These are phyloP conservation scores for Cinnamomum micranthum DNA, from an alignment of 164 flowering plant species.

Conservation along the genomic window DNA sequence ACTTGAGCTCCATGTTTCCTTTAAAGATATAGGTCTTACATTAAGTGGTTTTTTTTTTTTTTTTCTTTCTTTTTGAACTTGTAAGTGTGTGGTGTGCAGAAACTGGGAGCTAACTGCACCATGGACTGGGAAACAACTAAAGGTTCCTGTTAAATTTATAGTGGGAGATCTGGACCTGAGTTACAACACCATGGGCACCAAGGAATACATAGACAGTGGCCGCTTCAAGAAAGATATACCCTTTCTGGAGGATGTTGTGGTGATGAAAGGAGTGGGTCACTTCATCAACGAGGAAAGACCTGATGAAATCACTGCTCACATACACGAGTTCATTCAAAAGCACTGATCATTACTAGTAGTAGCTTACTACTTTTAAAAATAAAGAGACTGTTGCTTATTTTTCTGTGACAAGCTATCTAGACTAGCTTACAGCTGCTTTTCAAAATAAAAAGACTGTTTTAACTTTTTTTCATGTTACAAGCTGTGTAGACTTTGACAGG, in stretches of 20 bases:
- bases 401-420: background rate
- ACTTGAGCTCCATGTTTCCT: too few species aligned
- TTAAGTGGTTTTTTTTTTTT: background rate
- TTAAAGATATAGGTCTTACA: too few species aligned
- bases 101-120: slow-evolving; percentile 47
- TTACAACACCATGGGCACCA: slow-evolving; percentile 23
- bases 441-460: background rate
- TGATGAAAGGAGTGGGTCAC: slow-evolving; percentile 30
- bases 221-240: slow-evolving; percentile 23
- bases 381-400: background rate
- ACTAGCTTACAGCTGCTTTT: background rate
- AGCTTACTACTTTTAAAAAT: background rate
- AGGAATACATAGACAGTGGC: slow-evolving; percentile 29
- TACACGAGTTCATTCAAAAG: slow-evolving; percentile 24
- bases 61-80: too few species aligned
- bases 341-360: slow-evolving; percentile 2
- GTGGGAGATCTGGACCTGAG: slow-evolving; percentile 40
- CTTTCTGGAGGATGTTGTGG: slow-evolving; percentile 17
- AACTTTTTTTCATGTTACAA: background rate
- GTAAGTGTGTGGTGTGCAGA: slow-evolving; percentile 20
- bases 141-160: slow-evolving; percentile 40
- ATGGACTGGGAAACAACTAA: slow-evolving; percentile 40
- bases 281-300: slow-evolving; percentile 34
- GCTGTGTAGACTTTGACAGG: background rate
- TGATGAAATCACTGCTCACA: slow-evolving; percentile 27